Conservation (phyloP, 306 rosid genomes). For the Cicer bijugum region DNA sequence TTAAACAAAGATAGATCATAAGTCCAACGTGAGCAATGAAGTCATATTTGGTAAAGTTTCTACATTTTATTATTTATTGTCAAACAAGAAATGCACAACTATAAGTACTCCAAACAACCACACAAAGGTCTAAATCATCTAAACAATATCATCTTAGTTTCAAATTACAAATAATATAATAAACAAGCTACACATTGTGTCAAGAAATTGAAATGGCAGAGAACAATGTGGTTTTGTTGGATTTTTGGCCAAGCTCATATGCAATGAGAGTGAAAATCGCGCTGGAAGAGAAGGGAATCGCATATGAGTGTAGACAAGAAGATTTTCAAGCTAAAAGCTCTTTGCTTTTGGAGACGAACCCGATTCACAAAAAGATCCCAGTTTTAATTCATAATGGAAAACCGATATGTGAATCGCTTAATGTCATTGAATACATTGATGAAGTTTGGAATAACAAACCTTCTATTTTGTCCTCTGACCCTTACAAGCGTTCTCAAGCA, state of each 20-base stretch:
- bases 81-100: slow-evolving; percentile 42
- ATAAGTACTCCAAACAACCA: slow-evolving; percentile 44
- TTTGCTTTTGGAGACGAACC: slow-evolving; percentile 59
- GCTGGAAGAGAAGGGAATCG: slow-evolving; percentile 57
- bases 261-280: slow-evolving; percentile 69
- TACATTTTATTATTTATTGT: slow-evolving; percentile 5
- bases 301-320: slow-evolving; percentile 58
- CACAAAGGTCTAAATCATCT: not conserved
- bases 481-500: slow-evolving; percentile 55
- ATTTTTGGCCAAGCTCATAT: slow-evolving; percentile 67
- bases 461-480: slow-evolving; percentile 46
- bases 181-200: not conserved
- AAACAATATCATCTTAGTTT: slow-evolving; percentile 6
- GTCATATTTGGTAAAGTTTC: slow-evolving; percentile 4
- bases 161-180: not conserved
- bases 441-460: slow-evolving; percentile 50
- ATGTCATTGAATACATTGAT: slow-evolving; percentile 57
- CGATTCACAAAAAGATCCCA: slow-evolving; percentile 59
- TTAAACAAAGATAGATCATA: slow-evolving; percentile 29
- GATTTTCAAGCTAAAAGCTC: slow-evolving; percentile 53
- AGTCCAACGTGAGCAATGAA: slow-evolving; percentile 45
- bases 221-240: slow-evolving; percentile 52
- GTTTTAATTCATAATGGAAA: slow-evolving; percentile 56
- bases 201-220: slow-evolving; percentile 54
- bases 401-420: slow-evolving; percentile 53